Evolutionary conservation across 352 stramenopile genomes (phyloP), one percentile per base, ranked within the genome.

Genomic region (Thalassiosira mediterranea): DNA sequence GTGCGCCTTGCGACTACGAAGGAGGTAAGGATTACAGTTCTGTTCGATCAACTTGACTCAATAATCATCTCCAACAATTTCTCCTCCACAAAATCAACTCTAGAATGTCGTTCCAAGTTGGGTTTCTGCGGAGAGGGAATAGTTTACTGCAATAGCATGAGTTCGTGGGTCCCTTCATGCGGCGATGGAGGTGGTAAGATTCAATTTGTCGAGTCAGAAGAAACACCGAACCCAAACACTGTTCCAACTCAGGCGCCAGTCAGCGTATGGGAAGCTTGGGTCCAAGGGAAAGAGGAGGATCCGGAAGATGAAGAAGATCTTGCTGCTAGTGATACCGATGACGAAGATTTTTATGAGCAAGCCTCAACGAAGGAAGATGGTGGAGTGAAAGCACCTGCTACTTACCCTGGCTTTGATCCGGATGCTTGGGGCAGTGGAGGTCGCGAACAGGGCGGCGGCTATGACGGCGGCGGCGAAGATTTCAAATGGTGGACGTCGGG

Each of bases 51-150:
- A 7, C 34, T 13, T 42, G 7, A 42, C 34, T 7, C 34, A 13
- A 42, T 13, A 13, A 42, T 42, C 7, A 42, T 7, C 34, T 13
- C 13, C 7, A 13, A 13, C 34, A 7, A 13, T 13, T 13, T 42
- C 7, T 7, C 34, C 34, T 13, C 13, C 34, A 42, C 34, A 13
- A 42, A 7, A 42, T 42, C 13, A 13, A 13, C 7, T 42, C 34
- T 42, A 42, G 34, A 83, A 78, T 83, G 74, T 42, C 66, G 74
- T 57, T 79, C 67, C 15, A 19, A 25, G 28, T 60, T 83, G 53
- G 74, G 74, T 19, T 83, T 83, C 46, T 83, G 74, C 46, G 74
- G 74, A 13, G 53, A n/a, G 5, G 74, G 74, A 21, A 71, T 75
- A 32, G 32, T 72, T 13, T 78, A 83, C 37, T 83, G 74, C 38